Evolutionary conservation across 208 protist genomes (phyloP), one percentile per base, ranked within the genome.

Genomic region (Trypanosoma platydactyli): DNA sequence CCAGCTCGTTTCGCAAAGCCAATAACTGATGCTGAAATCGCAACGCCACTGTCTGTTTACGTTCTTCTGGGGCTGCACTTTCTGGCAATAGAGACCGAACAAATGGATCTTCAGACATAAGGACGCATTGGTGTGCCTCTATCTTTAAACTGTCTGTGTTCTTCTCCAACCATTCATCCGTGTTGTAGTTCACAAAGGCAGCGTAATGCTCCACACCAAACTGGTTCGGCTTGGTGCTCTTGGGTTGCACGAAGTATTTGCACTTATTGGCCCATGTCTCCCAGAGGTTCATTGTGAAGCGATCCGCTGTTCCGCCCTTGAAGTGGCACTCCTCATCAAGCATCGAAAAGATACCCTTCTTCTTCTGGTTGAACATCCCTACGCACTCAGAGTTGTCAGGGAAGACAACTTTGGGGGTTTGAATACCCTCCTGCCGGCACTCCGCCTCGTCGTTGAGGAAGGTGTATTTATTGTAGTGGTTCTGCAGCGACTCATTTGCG

Each of bases 401-500:
- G 71, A 93, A 94, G 48, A 79, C 73, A 57, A 94, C 84, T 64
- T 88, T 86, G 1, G 83, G 88, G 51, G 88, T 52, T 58, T 82
- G 52, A 52, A 96, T 92, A 59, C 91, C 91, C 64, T 96, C 86
- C 0, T 54, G 73, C 42, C 80, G 66, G 79, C 94, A 98, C 56
- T 97, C 91, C 66, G 88, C 94, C 76, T 97, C 94, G 64, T 98
- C 95, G 64, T 93, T 88, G 64, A 94, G 80, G 79, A 98, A 97
- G 25, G 95, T 97, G 76, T 97, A 92, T 71, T 97, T 89, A 84
- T 98, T 98, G 85, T 98, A 99, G 72, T 98, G 92, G 67, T 98
- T 97, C 74, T 99, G 98, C 45, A 99, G 79, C 41, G 95, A 93
- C 75, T 99, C 98, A 79, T 99, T 99, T 45, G 97, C 94, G 72